Conservation (phyloP, 306 rosid species). For the Biancaea sappan region DNA sequence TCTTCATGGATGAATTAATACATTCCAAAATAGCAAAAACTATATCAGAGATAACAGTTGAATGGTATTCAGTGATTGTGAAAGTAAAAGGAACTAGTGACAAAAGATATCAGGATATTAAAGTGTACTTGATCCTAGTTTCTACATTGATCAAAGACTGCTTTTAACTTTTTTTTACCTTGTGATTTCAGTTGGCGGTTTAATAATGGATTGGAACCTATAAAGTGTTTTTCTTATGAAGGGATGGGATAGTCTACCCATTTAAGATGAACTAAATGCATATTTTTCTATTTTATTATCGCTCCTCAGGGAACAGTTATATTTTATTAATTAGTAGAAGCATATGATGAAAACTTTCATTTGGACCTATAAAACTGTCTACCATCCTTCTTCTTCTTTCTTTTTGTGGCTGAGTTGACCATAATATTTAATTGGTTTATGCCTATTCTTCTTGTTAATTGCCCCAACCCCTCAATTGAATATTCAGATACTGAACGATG, state of each 20-base stretch:
- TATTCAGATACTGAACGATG: slow-evolving; percentile 28
- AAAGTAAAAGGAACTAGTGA: neutral
- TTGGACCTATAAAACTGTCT: slow-evolving; percentile 16
- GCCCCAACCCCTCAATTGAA: slow-evolving; percentile 10
- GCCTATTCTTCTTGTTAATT: neutral
- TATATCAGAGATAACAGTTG: slow-evolving; percentile 6
- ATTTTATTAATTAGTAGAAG: slow-evolving; percentile 1
- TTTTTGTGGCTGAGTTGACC: neutral
- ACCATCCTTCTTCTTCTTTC: neutral
- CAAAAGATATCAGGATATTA: slow-evolving; percentile 11
- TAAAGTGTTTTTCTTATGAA: neutral
- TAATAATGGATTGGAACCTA: neutral
- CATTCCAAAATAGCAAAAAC: neutral
- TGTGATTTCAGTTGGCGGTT: neutral
- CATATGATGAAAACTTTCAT: neutral
- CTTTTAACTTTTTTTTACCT: neutral
- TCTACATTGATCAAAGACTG: slow-evolving; percentile 9
- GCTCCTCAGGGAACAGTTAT: neutral
- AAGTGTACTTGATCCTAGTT: slow-evolving; percentile 1
- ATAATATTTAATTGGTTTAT: neutral
- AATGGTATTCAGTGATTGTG: slow-evolving; percentile 11
- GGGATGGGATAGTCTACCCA: neutral
- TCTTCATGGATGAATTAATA: neutral
- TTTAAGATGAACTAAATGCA: neutral
- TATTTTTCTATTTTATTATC: neutral